A percentile compares a stretch with the other conserved stretches of the same genome.
Evolutionary conservation across 2,329 filamentous ascomycete genomes (phyloP).

Genomic region (Sclerotinia trifoliorum): DNA sequence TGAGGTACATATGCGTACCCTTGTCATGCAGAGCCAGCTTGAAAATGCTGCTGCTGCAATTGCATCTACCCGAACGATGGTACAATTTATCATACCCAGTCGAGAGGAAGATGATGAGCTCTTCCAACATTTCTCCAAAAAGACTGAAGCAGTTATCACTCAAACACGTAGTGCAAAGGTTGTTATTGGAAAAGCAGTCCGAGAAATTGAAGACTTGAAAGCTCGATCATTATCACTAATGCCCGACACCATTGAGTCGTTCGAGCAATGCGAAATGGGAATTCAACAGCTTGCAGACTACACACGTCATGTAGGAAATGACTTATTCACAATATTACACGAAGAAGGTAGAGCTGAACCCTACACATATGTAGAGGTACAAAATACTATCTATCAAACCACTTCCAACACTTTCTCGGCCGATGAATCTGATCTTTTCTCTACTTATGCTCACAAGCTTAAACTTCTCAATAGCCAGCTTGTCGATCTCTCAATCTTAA

Average conservation of each 20-base stretch:
- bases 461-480: conserved; percentile 63
- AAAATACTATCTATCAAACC: conserved; percentile 59
- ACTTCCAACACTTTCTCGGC: conserved; percentile 52
- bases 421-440: conserved; percentile 67
- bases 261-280: conserved; percentile 66
- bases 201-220: conserved; percentile 74
- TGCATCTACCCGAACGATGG: conserved; percentile 60
- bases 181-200: conserved; percentile 72
- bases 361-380: conserved; percentile 65
- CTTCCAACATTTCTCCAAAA: conserved; percentile 65
- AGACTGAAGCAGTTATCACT: conserved; percentile 68
- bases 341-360: conserved; percentile 71
- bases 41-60: conserved; percentile 73
- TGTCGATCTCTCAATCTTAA: conserved; percentile 67
- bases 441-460: conserved; percentile 65
- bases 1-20: conserved; percentile 72
- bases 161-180: conserved; percentile 83
- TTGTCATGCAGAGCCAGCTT: conserved; percentile 76
- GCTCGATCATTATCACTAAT: conserved; percentile 71
- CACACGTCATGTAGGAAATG: conserved; percentile 62
- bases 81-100: conserved; percentile 62
- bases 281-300: conserved; percentile 66
- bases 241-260: conserved; percentile 63
- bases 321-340: conserved; percentile 63
- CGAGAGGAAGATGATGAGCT: conserved; percentile 64